Evolutionary conservation across 2,329 filamentous ascomycete genomes (phyloP), one percentile per base, ranked within the genome.

Genomic region (Beauveria sp.): DNA sequence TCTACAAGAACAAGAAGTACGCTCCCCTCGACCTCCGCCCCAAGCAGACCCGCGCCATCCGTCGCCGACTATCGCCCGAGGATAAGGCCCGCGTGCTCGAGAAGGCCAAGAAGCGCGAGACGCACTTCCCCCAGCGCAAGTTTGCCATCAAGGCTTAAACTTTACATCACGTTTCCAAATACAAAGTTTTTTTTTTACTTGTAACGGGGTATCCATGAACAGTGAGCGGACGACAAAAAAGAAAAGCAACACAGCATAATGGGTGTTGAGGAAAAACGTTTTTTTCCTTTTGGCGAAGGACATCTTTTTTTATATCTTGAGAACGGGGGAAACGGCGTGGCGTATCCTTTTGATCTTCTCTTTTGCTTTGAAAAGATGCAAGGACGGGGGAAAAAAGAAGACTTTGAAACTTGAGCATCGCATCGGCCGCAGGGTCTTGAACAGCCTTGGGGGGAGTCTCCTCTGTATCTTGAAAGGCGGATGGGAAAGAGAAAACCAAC

Each of bases 1-100:
- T 98, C 90, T 99, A 99, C 88, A 96, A 96, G 87, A 90, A 89
- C 88, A 98, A 98, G 91, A 98, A 97, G 87, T 97, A 97, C 87
- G 83, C 92, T 68, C 95, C 95, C 69, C 91, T 99, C 78, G 96
- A 99, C 80, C 93, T 99, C 84, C 91, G 95, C 81, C 81, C 92
- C 77, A 98, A 98, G 90, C 88, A 95, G 85, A 99, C 95, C 77
- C 93, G 95, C 75, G 95, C 93, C 77, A 96, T 98, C 83, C 92
- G 95, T 77, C 91, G 96, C 84, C 87, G 91, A 76, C 85, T 99
- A 82, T 93, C 89, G 76, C 88, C 91, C 79, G 86, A 96, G 85
- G 93, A 99, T 82, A 88, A 89, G 73, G 84, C 86, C 73, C 85
- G 88, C 78, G 83, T 87, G 74, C 89, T 96, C 70, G 88, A 93